Evolutionary conservation across 441 rosid species (phyloP), one percentile per base, ranked within the genome.

Genomic region (Croton laevigatus): DNA sequence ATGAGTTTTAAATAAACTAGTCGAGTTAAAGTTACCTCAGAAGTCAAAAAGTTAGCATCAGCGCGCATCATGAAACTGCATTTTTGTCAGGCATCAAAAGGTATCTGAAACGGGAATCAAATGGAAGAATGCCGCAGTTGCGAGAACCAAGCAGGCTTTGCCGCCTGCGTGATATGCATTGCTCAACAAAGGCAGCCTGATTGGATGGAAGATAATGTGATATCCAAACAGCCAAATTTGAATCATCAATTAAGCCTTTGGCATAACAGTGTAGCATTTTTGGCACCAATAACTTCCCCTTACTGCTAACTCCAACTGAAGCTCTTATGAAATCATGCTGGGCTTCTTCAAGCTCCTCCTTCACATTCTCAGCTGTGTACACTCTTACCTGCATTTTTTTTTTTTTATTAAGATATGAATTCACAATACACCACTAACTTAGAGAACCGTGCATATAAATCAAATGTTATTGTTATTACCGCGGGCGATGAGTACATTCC

Each of bases 401-500:
- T 57, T 27, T 55, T 55, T 46, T 20, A 27, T 36, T 62, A 59
- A 4, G 36, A 59, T 49, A 54, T 72, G 27, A 70, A 40, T 40
- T 40, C 44, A 40, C 44, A 40, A 40, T 8, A 40, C 44, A 7
- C 7, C 44, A 40, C 44, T 40, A 9, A 40, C 9, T 40, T 40
- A 6, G 44, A 5, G 7, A 5, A 44, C 51, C 19, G 34, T 5
- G 3, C 23, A 10, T 60, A 14, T 11, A 22, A 16, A 52, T 16
- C 20, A 20, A 1, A 57, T 5, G 46, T 20, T 20, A 38, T 32
- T n/a, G 36, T 59, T 48, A 48, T 80, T 88, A 93, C 97, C 67
- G 88, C 94, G 20, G 98, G 97, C 1, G 96, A 93, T 34, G 97
- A 91, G 84, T 89, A 84, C 88, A 87, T 89, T 80, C 98, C 97